Conservation (phyloP, 768 basidiomycete species). For the Leccinum pellstonianum region DNA sequence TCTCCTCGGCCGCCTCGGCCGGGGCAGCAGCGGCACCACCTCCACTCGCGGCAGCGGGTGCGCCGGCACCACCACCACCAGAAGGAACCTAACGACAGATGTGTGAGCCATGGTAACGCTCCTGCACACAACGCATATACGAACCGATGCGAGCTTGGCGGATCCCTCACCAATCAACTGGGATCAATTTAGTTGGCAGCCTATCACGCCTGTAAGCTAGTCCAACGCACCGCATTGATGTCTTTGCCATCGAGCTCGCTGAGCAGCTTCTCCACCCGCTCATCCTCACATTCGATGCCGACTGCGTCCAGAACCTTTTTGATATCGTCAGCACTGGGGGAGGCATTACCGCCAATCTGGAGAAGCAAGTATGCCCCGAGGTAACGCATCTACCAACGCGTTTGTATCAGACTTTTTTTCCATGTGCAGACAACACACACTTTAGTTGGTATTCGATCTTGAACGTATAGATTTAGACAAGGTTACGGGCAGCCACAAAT, state of each 20-base stretch:
- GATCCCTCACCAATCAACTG: constrained; percentile 92
- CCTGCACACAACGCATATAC: constrained; percentile 26
- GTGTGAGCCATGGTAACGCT: constrained; percentile 7
- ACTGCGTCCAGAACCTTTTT: constrained; percentile 83
- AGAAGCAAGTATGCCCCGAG: constrained; percentile 98
- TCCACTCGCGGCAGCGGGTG: constrained; percentile 46
- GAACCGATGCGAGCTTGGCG: constrained; percentile 89
- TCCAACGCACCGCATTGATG: constrained; percentile 65
- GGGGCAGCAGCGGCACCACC: constrained; percentile 37
- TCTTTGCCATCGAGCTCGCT: constrained; percentile 91
- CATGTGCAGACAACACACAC: constrained; percentile 32
- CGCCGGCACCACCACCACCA: constrained; percentile 75
- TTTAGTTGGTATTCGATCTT: constrained; percentile 39
- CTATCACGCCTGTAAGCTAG: not conserved
- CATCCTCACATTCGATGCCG: constrained; percentile 85
- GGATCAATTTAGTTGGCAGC: constrained; percentile 1
- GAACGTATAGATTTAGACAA: constrained; percentile 31
- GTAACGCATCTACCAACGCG: constrained; percentile 69
- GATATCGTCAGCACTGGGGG: constrained; percentile 83
- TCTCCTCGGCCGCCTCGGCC: too few relatives aligned
- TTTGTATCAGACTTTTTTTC: not conserved
- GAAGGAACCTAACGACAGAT: constrained; percentile 73
- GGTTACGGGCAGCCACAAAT: constrained; percentile 87
- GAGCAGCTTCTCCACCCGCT: constrained; percentile 77
- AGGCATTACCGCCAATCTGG: constrained; percentile 88